These are phyloP conservation scores for Ustilago nuda DNA, from an alignment of 1,284 basidiomycete genomes.

Conservation along the genomic window DNA sequence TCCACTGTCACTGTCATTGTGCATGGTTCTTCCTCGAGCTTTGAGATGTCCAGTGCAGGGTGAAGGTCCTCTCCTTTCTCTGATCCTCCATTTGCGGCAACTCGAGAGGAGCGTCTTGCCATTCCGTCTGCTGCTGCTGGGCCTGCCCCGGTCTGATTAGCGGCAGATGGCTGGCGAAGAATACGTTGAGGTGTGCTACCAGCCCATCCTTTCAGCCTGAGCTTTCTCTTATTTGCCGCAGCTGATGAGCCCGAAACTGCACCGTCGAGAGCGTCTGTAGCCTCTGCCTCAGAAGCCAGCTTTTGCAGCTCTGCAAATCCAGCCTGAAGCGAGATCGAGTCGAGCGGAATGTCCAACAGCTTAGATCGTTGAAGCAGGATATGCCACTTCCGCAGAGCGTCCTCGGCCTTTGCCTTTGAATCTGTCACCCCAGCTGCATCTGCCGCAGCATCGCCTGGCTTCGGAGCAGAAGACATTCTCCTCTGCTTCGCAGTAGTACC, in stretches of 20 bases:
- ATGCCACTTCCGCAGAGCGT: constrained; percentile 19
- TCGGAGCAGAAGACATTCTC: constrained; percentile 16
- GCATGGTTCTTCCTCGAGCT: constrained; percentile 7
- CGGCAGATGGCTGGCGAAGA: neutral
- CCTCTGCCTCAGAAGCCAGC: constrained; percentile 21
- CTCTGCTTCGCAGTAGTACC: constrained; percentile 3
- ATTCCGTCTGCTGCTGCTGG: constrained; percentile 6
- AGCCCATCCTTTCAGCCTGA: constrained; percentile 43
- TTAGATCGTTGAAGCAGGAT: constrained; percentile 34
- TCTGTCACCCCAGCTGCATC: neutral
- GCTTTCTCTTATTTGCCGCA: constrained; percentile 21
- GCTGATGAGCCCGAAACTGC: neutral
- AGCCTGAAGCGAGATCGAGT: constrained; percentile 30
- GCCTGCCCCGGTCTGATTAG: neutral
- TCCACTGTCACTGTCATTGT: constrained; percentile 60
- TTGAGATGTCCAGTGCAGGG: constrained; percentile 27
- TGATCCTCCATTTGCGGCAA: constrained; percentile 4
- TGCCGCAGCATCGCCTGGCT: neutral
- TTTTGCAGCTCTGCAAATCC: constrained; percentile 30
- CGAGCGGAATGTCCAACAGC: constrained; percentile 31
- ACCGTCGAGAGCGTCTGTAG: constrained; percentile 19
- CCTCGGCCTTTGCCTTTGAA: constrained; percentile 3
- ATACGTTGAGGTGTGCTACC: constrained; percentile 14
- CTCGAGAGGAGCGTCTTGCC: constrained; percentile 21
- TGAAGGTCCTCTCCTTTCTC: constrained; percentile 10